Conservation (phyloP, 306 rosid species). For the Prosopis cineraria region DNA sequence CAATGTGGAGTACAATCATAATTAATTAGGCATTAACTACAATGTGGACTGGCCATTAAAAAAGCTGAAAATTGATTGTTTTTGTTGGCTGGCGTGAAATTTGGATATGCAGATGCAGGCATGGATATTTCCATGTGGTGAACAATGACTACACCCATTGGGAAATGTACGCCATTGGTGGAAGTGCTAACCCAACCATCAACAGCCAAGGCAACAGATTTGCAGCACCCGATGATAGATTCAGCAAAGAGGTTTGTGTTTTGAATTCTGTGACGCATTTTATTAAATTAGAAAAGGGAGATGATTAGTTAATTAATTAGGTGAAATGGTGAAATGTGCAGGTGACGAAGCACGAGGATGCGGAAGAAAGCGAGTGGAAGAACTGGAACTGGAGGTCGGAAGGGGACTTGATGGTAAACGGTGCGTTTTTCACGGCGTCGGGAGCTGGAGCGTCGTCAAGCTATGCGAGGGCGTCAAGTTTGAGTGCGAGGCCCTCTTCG, state of each 20-base stretch:
- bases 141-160: conserved; percentile 99
- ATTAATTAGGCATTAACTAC: background rate
- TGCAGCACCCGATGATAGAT: conserved; percentile 67
- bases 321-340: conserved; percentile 4
- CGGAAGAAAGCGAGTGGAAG: conserved; percentile 79
- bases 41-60: no score
- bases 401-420: conserved; percentile 72
- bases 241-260: conserved; percentile 73
- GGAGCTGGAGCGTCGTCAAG: conserved; percentile 89
- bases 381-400: conserved; percentile 95
- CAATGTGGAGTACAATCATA: no score
- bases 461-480: conserved; percentile 87
- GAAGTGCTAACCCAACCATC: conserved; percentile 92
- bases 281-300: background rate
- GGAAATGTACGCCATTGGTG: conserved; percentile 99
- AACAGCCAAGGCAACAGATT: conserved; percentile 96
- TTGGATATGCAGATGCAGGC: conserved; percentile 69
- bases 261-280: no score
- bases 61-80: no score
- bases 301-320: background rate
- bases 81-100: no score
- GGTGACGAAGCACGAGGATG: conserved; percentile 98
- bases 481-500: conserved; percentile 86
- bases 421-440: conserved; percentile 79
- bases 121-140: conserved; percentile 96